Evolutionary conservation across 2,329 filamentous ascomycete genomes (phyloP).

Genomic region (Ascochyta lentis): DNA sequence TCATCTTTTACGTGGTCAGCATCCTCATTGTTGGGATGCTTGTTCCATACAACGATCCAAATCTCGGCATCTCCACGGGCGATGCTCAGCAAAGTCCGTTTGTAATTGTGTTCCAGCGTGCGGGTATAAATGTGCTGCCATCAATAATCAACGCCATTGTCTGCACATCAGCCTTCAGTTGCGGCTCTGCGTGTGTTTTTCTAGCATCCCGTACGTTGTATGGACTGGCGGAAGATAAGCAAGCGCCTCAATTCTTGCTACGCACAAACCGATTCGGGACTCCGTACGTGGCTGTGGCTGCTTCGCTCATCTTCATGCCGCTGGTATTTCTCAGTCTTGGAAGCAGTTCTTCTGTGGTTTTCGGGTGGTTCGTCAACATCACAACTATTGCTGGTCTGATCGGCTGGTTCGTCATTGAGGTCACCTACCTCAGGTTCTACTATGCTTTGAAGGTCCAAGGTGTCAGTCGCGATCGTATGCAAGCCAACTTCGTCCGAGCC

Average conservation of each 20-base stretch:
- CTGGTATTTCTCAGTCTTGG: constrained; percentile 66
- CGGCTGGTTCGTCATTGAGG: constrained; percentile 58
- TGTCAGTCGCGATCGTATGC: constrained; percentile 44
- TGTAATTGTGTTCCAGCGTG: constrained; percentile 56
- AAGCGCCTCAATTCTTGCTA: constrained; percentile 24
- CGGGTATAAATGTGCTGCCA: constrained; percentile 49
- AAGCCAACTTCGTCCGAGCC: not conserved
- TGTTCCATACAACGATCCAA: constrained; percentile 42
- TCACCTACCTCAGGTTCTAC: constrained; percentile 57
- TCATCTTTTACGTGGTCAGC: constrained; percentile 54
- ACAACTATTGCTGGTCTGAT: constrained; percentile 61
- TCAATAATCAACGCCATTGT: constrained; percentile 24
- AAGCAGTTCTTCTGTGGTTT: constrained; percentile 53
- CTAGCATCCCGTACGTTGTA: constrained; percentile 24
- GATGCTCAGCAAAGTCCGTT: constrained; percentile 52
- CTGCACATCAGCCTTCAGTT: constrained; percentile 18
- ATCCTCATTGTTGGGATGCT: constrained; percentile 50
- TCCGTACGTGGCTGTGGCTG: constrained; percentile 69
- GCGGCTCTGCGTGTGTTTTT: constrained; percentile 26
- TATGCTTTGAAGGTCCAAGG: constrained; percentile 49
- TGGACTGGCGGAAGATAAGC: constrained; percentile 19
- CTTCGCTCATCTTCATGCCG: constrained; percentile 60
- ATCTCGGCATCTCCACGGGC: constrained; percentile 17
- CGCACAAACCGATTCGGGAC: constrained; percentile 63
- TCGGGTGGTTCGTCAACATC: constrained; percentile 72